These are phyloP conservation scores for Dictyostelium intermedium DNA, from an alignment of 78 protist genomes.

Conservation along the genomic window DNA sequence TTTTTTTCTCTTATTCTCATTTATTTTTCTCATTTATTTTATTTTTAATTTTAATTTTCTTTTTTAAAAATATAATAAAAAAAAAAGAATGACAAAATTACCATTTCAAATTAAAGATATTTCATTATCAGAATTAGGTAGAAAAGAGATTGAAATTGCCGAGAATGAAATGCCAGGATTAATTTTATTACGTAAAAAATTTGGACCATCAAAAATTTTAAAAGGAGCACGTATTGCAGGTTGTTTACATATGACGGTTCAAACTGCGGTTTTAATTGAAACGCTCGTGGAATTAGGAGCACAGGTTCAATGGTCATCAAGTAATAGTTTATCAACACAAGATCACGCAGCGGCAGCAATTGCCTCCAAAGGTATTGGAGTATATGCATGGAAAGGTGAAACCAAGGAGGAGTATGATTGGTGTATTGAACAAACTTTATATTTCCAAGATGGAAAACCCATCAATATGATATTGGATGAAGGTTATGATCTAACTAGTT, in stretches of 20 bases:
- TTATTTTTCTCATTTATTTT: no score
- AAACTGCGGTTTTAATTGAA: constrained; percentile 98
- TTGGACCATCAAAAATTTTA: constrained; percentile 94
- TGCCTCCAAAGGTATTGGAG: constrained; percentile 92
- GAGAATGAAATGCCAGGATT: constrained; percentile 99
- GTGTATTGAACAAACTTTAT: constrained; percentile 92
- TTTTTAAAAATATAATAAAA: no score
- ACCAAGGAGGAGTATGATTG: constrained; percentile 97
- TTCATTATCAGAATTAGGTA: constrained; percentile 94
- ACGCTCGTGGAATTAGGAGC: constrained; percentile 97
- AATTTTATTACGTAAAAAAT: constrained; percentile 94
- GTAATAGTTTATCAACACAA: constrained; percentile 99
- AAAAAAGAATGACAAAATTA: neutral
- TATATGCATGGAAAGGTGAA: constrained; percentile 99
- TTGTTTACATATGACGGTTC: constrained; percentile 99
- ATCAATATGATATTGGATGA: constrained; percentile 96
- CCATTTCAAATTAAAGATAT: constrained; percentile 88
- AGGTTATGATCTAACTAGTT: constrained; percentile 98
- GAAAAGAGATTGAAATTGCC: constrained; percentile 93
- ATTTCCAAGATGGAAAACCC: constrained; percentile 72
- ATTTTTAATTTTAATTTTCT: no score
- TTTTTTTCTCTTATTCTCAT: no score
- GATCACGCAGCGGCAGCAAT: constrained; percentile 99
- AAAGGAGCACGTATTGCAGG: constrained; percentile 96
- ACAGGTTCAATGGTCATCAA: constrained; percentile 96